These are phyloP conservation scores for Trichomonascus vanleenenianus DNA, from an alignment of 805 yeast genomes.

Conservation along the genomic window DNA sequence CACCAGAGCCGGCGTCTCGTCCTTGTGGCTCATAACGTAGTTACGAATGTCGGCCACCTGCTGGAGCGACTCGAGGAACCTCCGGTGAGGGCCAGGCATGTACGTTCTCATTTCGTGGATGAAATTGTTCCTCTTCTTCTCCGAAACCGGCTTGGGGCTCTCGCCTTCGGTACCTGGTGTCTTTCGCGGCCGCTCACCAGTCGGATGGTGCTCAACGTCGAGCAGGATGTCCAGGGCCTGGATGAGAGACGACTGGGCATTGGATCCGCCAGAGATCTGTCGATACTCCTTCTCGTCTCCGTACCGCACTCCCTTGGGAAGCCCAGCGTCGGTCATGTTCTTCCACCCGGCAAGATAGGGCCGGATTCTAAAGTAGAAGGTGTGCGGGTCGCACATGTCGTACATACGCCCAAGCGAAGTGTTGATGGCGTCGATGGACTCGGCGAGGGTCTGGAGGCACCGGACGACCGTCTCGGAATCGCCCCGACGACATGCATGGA, in stretches of 20 bases:
- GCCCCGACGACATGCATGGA: conserved; percentile 44
- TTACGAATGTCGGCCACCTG: conserved; percentile 53
- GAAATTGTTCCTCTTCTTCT: conserved; percentile 39
- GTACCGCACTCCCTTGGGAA: conserved; percentile 70
- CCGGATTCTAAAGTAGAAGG: conserved; percentile 76
- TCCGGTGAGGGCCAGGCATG: conserved; percentile 84
- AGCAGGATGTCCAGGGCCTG: conserved; percentile 77
- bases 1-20: conserved; percentile 45
- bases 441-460: conserved; percentile 59
- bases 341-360: conserved; percentile 94
- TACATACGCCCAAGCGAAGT: conserved; percentile 72
- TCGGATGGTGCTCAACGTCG: conserved; percentile 68
- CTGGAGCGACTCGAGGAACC: conserved; percentile 58
- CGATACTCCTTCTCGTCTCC: conserved; percentile 55
- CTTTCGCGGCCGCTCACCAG: conserved; percentile 47
- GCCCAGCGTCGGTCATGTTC: conserved; percentile 81
- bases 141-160: conserved; percentile 9
- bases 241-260: conserved; percentile 86
- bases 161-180: conserved; percentile 14
- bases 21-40: conserved; percentile 42
- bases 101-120: conserved; percentile 78
- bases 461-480: conserved; percentile 36
- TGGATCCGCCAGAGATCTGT: conserved; percentile 79
- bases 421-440: conserved; percentile 65
- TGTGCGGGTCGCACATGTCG: conserved; percentile 92